Evolutionary conservation across 148 eudicot species (phyloP), one percentile per base, ranked within the genome.

Genomic region (Talinum fruticosum): DNA sequence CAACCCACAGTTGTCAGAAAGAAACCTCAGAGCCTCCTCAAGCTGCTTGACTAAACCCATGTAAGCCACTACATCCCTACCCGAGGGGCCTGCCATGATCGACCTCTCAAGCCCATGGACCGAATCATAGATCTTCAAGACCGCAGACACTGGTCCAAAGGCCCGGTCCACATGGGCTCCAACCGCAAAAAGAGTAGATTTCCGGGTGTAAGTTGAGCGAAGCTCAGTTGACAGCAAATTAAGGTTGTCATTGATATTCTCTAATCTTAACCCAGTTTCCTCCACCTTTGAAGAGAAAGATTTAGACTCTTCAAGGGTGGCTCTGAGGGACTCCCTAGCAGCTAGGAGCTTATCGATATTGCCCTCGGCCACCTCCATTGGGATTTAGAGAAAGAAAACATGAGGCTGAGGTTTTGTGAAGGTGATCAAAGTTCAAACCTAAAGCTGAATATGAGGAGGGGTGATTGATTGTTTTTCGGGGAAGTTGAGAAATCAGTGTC

Each of bases 1-100:
- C 74, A 95, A 69, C 84, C 75, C 74, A 71, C 90, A 89, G 51
- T 88, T 92, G 36, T 78, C 82, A 23, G 87, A 80, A 26, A 92
- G 90, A 79, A 95, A 83, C 81, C 69, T 70, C 30, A 92, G 83
- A 8, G 93, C 96, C 72, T 89, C 96, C 75, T 88, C 87, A 1
- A 91, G 84, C 30, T 88, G 90, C 82, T 85, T 86, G 72, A 87
- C 75, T 21, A 54, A 61, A 8, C 83, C 72, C 49, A 92, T 51
- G 80, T 89, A 92, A 3, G 49, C 80, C 15, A 41, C 34, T 35
- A 89, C 76, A 71, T 87, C 85, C 18, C 76, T 79, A 49, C 81
- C 78, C 7, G 84, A 45, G 33, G 83, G 78, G 2, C 79, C 73
- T 8, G 8, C 44, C 66, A 35, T 26, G 23, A 91, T 76, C 14